These are phyloP conservation scores for Colletotrichum plurivorum DNA, from an alignment of 2,329 filamentous ascomycete genomes.

Conservation along the genomic window DNA sequence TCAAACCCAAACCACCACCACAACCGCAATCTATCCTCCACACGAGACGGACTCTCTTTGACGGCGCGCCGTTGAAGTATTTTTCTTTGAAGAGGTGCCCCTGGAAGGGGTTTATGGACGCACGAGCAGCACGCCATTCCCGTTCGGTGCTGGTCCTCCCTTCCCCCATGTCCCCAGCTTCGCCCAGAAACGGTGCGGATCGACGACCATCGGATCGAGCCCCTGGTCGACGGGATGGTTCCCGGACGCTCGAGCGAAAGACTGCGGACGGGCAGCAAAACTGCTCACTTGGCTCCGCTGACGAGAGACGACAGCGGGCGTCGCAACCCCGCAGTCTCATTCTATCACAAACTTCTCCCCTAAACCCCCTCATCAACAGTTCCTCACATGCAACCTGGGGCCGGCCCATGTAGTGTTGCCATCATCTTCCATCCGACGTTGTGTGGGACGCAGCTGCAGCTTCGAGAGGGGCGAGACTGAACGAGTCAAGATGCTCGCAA, in stretches of 20 bases:
- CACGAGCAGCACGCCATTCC: conserved; percentile 9
- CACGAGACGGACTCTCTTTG: neutral
- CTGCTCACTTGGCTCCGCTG: too few species aligned
- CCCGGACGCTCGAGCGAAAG: conserved; percentile 4
- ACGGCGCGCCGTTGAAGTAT: neutral
- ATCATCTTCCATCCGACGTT: neutral
- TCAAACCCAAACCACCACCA: too few species aligned
- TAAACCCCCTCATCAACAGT: too few species aligned
- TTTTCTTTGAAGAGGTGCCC: neutral
- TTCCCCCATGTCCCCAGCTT: neutral
- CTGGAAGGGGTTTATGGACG: conserved; percentile 1
- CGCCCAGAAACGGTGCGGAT: conserved; percentile 17
- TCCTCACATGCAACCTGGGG: too few species aligned
- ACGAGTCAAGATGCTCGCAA: conserved; percentile 26
- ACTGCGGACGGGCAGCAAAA: neutral
- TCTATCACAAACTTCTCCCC: too few species aligned
- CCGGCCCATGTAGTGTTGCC: neutral
- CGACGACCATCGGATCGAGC: conserved; percentile 1
- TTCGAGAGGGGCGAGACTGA: neutral
- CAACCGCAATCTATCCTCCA: neutral
- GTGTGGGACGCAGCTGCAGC: neutral
- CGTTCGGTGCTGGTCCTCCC: neutral
- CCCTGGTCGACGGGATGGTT: conserved; percentile 27
- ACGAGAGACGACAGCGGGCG: too few species aligned
- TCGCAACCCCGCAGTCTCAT: too few species aligned